A percentile compares a stretch with the other conserved stretches of the same genome.
These are phyloP conservation scores for Tribonema minus DNA, from an alignment of 108 stramenopile species.

Conservation along the genomic window DNA sequence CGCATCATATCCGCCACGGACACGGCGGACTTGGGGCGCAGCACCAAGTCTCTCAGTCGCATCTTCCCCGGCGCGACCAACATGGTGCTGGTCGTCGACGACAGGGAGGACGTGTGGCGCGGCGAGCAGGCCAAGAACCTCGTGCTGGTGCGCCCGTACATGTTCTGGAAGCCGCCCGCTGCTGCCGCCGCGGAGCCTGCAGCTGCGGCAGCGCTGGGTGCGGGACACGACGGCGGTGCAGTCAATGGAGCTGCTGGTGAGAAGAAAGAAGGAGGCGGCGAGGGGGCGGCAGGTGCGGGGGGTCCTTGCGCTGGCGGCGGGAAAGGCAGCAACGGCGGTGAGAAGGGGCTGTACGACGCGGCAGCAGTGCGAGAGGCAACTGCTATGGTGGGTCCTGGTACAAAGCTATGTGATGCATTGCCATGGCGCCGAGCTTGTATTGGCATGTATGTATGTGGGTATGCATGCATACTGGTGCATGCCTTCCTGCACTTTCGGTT, in stretches of 20 bases:
- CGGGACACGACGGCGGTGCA: background rate
- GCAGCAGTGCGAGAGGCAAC: too few relatives aligned
- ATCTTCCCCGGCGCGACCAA: slow-evolving; percentile 31
- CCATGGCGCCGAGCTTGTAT: too few relatives aligned
- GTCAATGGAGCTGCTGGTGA: too few relatives aligned
- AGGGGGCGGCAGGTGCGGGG: too few relatives aligned
- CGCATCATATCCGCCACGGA: slow-evolving; percentile 26
- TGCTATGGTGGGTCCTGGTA: too few relatives aligned
- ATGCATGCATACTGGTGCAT: too few relatives aligned
- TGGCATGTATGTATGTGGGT: too few relatives aligned
- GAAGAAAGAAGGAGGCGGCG: background rate
- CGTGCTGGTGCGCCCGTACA: slow-evolving; percentile 23
- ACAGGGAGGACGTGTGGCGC: slow-evolving; percentile 29
- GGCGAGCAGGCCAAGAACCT: slow-evolving; percentile 37
- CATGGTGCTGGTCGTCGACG: slow-evolving; percentile 41
- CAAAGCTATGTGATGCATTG: too few relatives aligned
- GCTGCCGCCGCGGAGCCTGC: background rate
- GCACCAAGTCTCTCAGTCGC: slow-evolving; percentile 24
- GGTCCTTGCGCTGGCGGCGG: too few relatives aligned
- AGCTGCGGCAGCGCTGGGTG: background rate
- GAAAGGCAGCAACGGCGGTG: too few relatives aligned
- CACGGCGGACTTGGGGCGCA: slow-evolving; percentile 32
- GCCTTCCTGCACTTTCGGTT: too few relatives aligned
- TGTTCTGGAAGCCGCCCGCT: slow-evolving; percentile 2
- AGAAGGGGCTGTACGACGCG: too few relatives aligned